Evolutionary conservation across 768 basidiomycete genomes (phyloP), one percentile per base, ranked within the genome.

Genomic region (Paxillus ammoniavirescens): DNA sequence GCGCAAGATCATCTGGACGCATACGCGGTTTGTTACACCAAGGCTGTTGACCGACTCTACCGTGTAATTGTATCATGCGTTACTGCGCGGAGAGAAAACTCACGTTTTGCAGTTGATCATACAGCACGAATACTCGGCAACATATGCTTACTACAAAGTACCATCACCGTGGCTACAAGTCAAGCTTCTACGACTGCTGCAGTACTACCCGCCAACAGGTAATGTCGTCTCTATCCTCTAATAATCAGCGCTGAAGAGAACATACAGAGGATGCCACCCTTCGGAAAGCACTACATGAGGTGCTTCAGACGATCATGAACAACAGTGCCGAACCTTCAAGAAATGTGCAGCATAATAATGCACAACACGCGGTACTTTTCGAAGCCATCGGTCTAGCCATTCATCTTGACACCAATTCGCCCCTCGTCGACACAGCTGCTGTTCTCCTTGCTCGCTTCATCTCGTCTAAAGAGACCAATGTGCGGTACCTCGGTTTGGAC

Each of bases 281-380:
- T 56, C 82, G 84, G 21, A 78, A 80, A 21, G 84, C 88, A 31
- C 73, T 99, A 42, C 83, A 91, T 57, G 80, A 89, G 57, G 89
- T 97, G 9, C 75, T 99, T 50, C 87, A 93, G 63, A 88, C 88
- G 7, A 86, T 93, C 66, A 93, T 98, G 83, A 89, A 88, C 61
- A 94, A 88, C 63, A 85, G 89, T 62, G 87, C 92, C 8, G 95
- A 97, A 64, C 89, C 89, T 8, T 87, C 93, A 10, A 81, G 91
- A 59, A 98, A 98, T 61, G 91, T 98, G 12, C 97, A 99, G 67
- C 97, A 99, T 65, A 98, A 96, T 70, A 99, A 99, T 63, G 97
- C 96, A 9, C 96, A 97, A 65, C 93, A 98, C 65, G 91, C 97
- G 1, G 85, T 99, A n/a, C 80, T 99, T 13, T 99, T 98, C 63